Percentiles rank a stretch among this genome's conserved stretches.
Evolutionary conservation across 2,329 filamentous ascomycete genomes (phyloP).

Genomic region (Colletotrichum cordylinicola): DNA sequence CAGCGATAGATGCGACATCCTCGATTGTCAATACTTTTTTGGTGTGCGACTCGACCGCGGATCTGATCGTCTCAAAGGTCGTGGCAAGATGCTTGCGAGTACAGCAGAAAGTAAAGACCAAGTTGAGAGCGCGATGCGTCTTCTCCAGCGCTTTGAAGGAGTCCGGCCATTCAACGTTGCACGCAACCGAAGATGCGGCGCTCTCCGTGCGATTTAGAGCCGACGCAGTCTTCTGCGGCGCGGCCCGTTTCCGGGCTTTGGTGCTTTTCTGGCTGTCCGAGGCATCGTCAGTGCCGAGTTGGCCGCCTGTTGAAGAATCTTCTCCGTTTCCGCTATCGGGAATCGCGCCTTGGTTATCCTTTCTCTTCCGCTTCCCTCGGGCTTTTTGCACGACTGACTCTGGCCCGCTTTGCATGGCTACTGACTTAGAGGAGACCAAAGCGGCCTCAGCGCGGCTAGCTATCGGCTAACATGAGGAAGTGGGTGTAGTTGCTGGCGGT

Average conservation of each 20-base stretch:
- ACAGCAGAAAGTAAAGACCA: conserved; percentile 94
- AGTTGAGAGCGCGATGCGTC: conserved; percentile 83
- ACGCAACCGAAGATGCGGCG: conserved; percentile 27
- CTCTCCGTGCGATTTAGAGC: conserved; percentile 13
- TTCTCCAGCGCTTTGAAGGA: conserved; percentile 75
- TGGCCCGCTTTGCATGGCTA: background rate
- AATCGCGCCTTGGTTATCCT: background rate
- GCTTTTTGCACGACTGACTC: background rate
- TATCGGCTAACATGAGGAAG: background rate
- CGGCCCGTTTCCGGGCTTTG: background rate
- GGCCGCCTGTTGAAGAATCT: background rate
- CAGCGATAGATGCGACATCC: conserved; percentile 84
- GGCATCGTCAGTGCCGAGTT: background rate
- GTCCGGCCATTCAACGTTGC: conserved; percentile 70
- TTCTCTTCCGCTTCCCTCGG: conserved; percentile 14
- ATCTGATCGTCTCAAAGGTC: conserved; percentile 87
- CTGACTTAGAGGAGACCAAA: background rate
- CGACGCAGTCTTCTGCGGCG: conserved; percentile 21
- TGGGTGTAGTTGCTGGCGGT: background rate
- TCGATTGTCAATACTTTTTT: conserved; percentile 72
- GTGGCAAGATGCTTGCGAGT: conserved; percentile 92
- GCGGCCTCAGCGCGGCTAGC: background rate
- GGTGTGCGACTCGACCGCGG: conserved; percentile 83
- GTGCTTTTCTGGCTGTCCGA: background rate
- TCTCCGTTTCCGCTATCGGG: background rate